Base-by-base conservation (phyloP, 2,329 filamentous ascomycete species). In the Aotearoamyces nothofagi region DNA sequence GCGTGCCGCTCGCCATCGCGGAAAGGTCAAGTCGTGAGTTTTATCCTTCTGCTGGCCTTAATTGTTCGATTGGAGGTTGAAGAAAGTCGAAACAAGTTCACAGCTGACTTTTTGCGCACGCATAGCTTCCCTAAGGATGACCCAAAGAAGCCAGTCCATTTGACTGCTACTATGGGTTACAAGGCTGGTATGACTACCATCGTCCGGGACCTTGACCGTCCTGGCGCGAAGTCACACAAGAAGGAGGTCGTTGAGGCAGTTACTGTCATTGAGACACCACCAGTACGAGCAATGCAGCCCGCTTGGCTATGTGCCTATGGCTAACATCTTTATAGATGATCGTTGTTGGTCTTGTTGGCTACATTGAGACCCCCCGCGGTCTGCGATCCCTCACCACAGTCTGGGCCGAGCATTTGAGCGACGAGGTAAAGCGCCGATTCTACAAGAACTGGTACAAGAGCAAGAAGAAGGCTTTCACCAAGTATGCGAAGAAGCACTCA, bases 361-460 rank as follows among this genome's bases (percentile, higher is more conserved):
- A 98, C 75, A 94, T 98, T 65, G 90, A 98, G 75, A 98, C 90
- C 58, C 90, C 90, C 62, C 90, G 90, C 55, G 90, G 90, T 68
- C 84, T 98, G 55, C 87, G 90, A 62, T 98, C 90, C 47, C 84
- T 98, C 63, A 94, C 86, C 61, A 96, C 90, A 57, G 83, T 98
- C 60, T 98, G 90, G 90, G 90, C 90, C 56, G 90, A 96, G 77
- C 90, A 98, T 63, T 65, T 98, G 63, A 82, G 80, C 66, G 90
- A 98, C 63, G 90, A 96, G 69, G 59, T 98, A 63, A 93, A 93
- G 79, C 82, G 90, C 56, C 82, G 90, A 59, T 98, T 98, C 83
- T 98, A 98, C 82, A 96, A 96, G 84, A 98, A 98, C 80, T 98
- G 90, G 90, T 98, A 98, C 81, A 93, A 93, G 80, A 84, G 77